Conservation (phyloP, 2,329 filamentous ascomycete genomes). For the Colletotrichum noveboracense region DNA sequence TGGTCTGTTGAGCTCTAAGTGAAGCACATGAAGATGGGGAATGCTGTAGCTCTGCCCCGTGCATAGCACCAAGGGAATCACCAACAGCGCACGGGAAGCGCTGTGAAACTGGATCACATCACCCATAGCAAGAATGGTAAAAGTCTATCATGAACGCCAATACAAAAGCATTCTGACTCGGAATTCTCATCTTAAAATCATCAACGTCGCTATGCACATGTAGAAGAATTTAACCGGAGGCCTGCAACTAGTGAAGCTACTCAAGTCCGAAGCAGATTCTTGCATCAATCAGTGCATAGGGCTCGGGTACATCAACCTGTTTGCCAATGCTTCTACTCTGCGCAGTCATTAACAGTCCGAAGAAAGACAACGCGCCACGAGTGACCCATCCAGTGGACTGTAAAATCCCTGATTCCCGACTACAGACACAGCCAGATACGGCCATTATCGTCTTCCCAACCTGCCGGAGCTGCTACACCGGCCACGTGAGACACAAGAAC, state of each 20-base stretch:
- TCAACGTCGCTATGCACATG: neutral
- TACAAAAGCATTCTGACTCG: neutral
- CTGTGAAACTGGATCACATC: neutral
- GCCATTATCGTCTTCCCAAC: neutral
- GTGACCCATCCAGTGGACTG: neutral
- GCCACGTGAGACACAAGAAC: neutral
- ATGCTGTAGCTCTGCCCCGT: neutral
- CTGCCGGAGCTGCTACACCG: neutral
- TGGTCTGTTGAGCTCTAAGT: conserved; percentile 16
- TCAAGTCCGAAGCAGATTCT: neutral
- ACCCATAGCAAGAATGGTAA: neutral
- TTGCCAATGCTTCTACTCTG: neutral
- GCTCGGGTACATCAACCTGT: neutral
- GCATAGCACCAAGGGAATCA: rapidly evolving
- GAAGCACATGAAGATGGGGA: neutral
- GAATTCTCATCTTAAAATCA: neutral
- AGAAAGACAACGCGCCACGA: neutral
- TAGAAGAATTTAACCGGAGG: neutral
- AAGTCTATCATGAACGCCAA: neutral
- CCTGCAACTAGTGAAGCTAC: neutral
- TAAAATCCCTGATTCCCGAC: neutral
- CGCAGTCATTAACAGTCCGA: rapidly evolving
- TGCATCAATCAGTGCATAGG: neutral
- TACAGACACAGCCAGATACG: neutral
- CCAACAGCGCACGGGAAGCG: neutral